Percentiles rank a stretch among this genome's conserved stretches.
Evolutionary conservation across 2,329 filamentous ascomycete species (phyloP).

Genomic region (Colletotrichum sp.): DNA sequence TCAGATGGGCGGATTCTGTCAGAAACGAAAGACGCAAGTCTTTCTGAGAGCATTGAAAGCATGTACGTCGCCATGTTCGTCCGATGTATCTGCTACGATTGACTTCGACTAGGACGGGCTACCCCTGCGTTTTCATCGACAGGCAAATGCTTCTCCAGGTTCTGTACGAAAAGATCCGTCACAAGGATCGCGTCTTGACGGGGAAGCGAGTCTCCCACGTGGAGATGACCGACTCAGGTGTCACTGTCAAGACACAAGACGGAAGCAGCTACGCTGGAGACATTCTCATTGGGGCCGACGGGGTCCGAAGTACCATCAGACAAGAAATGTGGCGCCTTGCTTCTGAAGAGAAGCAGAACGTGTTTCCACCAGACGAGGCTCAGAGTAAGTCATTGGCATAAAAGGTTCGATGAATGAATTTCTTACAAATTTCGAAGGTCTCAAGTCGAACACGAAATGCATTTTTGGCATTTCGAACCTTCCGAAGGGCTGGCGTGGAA

Average conservation of each 20-base stretch:
- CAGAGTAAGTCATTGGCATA: background rate
- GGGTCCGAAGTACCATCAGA: slow-evolving; percentile 41
- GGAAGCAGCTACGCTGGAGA: slow-evolving; percentile 33
- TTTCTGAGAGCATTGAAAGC: background rate
- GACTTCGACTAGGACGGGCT: slow-evolving; percentile 26
- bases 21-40: background rate
- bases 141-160: slow-evolving; percentile 36
- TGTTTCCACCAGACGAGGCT: slow-evolving; percentile 14
- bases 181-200: slow-evolving; percentile 27
- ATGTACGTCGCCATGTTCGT: background rate
- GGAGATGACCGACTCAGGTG: background rate
- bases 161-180: slow-evolving; percentile 35
- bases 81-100: background rate
- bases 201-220: slow-evolving; percentile 9
- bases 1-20: slow-evolving; percentile 19
- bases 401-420: too few relatives aligned
- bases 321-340: slow-evolving; percentile 30
- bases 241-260: slow-evolving; percentile 33
- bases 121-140: slow-evolving; percentile 37
- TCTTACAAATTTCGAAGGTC: background rate
- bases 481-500: background rate
- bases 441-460: slow-evolving; percentile 24
- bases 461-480: slow-evolving; percentile 42
- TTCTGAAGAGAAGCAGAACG: background rate
- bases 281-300: slow-evolving; percentile 44